These are phyloP conservation scores for Eimeria praecox DNA, from an alignment of 169 alveolate genomes.

Conservation along the genomic window DNA sequence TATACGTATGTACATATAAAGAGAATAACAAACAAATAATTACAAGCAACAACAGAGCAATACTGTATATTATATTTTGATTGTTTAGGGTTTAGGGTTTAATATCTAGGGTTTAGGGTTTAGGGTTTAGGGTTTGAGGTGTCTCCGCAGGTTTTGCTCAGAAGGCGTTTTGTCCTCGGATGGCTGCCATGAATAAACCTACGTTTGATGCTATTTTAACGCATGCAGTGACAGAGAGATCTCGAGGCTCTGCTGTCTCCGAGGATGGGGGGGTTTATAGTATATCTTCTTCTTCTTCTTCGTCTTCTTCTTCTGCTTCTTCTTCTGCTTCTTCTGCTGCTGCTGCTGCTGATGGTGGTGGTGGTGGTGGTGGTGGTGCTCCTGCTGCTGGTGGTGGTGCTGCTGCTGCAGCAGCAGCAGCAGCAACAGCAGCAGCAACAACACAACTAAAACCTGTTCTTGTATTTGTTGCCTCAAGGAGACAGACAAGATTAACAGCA, in stretches of 20 bases:
- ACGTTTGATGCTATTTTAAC: slow-evolving; percentile 94
- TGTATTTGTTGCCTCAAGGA: slow-evolving; percentile 98
- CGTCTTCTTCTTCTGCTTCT: background rate
- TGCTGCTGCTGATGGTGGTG: background rate
- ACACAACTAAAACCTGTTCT: slow-evolving; percentile 91
- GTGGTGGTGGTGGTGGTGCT: background rate
- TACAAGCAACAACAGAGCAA: too few species aligned
- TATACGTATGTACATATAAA: too few species aligned
- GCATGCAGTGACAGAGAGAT: slow-evolving; percentile 88
- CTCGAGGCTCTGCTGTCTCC: background rate
- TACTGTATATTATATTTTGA: too few species aligned
- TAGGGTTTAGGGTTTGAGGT: background rate
- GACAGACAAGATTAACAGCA: slow-evolving; percentile 99
- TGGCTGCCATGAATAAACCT: slow-evolving; percentile 98
- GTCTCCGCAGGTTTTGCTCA: slow-evolving; percentile 90
- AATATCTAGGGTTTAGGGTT: too few species aligned
- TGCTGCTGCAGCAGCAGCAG: background rate
- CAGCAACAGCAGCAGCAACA: slow-evolving; percentile 46
- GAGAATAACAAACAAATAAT: background rate
- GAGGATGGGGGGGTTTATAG: slow-evolving; percentile 25
- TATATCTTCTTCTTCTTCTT: background rate
- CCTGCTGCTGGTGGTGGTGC: background rate
- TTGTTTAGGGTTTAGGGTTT: background rate
- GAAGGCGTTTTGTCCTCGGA: slow-evolving; percentile 97
- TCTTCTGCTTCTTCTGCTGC: background rate